Base-by-base conservation (phyloP, 148 eudicot species). In the Salicornia ramosissima region DNA sequence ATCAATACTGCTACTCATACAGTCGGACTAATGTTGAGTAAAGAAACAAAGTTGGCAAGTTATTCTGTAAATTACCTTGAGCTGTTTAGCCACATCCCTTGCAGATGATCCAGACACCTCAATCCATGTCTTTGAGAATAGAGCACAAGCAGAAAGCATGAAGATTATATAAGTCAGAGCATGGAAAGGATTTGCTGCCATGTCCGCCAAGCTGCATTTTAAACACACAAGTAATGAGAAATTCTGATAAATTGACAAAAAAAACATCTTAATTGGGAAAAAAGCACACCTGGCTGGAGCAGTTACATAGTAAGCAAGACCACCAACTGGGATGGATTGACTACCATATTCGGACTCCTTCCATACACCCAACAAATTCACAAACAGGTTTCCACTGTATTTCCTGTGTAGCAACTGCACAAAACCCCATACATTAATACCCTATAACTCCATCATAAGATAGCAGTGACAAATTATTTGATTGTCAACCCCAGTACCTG, bases 101-200 rank as follows among this genome's bases (percentile, higher is more conserved):
- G 97, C 97, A 34, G 97, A 91, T 59, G 92, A 88, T 71, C 97
- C 95, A 67, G 97, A 91, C 30, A 91, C 97, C 79, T 88, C 95
- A 75, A 88, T 88, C 97, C 95, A 91, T 29, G 97, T 87, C 76
- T 91, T 91, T 28, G 97, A 87, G 57, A 91, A 88, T 63, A 89
- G 75, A 0, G 97, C 95, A 76, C 97, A 91, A 8, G 92, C 95
- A 29, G 97, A 80, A 19, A 91, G 89, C 95, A 91, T 89, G 74
- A 89, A 88, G 43, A 85, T 85, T 50, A 87, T 68, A 61, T 91
- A 91, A 71, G 87, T 89, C 19, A 91, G 74, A 16, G 95, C 97
- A 73, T 87, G 97, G 79, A 91, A 87, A 21, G 97, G 97, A 75
- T 91, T 85, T 30, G 95, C 97, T 42, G 90, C 90, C 86, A 91